phyloP scores from a whole-genome alignment of 306 rosid species.

The Corylus avellana region DNA sequence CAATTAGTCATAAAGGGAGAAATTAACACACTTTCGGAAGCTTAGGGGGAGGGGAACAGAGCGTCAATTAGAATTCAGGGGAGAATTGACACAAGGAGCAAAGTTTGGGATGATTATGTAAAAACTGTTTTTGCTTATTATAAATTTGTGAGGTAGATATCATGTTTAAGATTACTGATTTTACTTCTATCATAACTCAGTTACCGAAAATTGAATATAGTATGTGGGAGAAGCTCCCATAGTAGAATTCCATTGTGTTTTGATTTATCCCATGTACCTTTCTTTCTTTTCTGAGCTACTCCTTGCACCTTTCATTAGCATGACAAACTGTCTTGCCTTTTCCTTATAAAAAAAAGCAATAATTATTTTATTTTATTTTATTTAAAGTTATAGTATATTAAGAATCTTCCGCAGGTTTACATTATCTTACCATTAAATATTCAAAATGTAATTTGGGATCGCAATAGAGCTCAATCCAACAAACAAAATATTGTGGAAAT shows the following conservation, averaged over 20 bases:
- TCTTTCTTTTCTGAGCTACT: no score
- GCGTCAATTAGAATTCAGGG: no score
- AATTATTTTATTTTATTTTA: neutral
- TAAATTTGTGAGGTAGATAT: neutral
- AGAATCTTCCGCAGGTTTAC: slow-evolving; percentile 3
- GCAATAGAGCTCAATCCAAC: neutral
- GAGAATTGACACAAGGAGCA: no score
- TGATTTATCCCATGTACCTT: neutral
- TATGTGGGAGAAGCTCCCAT: neutral
- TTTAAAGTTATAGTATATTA: neutral
- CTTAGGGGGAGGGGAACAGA: no score
- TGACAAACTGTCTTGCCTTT: neutral
- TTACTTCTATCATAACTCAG: no score
- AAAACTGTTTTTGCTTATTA: no score
- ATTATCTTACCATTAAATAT: slow-evolving; percentile 5
- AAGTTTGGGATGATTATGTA: no score
- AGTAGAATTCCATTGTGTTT: neutral
- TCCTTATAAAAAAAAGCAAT: neutral
- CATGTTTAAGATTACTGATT: neutral
- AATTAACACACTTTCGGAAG: no score
- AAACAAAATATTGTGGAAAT: neutral
- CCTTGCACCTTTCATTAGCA: neutral
- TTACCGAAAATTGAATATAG: neutral
- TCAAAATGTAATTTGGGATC: neutral
- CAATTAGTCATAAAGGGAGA: no score